phyloP scores from a whole-genome alignment of 257 asterid species.

The Coffea eugenioides region DNA sequence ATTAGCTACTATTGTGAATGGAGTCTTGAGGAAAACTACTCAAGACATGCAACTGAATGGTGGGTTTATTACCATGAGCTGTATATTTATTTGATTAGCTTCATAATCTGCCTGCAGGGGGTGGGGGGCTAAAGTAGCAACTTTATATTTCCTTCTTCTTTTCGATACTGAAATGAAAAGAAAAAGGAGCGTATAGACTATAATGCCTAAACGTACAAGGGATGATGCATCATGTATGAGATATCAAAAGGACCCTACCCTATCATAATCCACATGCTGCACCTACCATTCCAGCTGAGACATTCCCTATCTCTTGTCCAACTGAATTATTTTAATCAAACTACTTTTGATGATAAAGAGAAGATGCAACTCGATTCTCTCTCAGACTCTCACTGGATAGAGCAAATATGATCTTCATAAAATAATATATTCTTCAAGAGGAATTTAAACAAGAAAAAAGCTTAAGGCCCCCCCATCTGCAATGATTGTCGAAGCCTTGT shows the following conservation, averaged over 20 bases:
- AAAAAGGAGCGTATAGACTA: conserved; percentile 8
- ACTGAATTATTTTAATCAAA: conserved; percentile 20
- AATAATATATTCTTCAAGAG: not conserved
- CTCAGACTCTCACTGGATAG: not conserved
- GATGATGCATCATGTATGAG: conserved; percentile 15
- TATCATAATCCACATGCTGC: conserved; percentile 46
- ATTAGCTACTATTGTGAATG: conserved; percentile 49
- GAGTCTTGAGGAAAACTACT: conserved; percentile 52
- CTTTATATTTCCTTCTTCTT: conserved; percentile 9
- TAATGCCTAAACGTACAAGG: not conserved
- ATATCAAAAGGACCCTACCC: conserved; percentile 36
- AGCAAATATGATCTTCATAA: conserved; percentile 8
- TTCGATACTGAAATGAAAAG: not conserved
- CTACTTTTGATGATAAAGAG: not conserved
- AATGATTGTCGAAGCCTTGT: conserved; percentile 5
- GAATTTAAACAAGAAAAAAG: not conserved
- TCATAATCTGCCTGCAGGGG: not conserved
- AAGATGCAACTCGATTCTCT: not conserved
- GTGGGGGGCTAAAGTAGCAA: conserved; percentile 9
- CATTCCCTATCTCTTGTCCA: conserved; percentile 36
- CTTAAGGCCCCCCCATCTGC: conserved; percentile 13
- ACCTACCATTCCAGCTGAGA: conserved; percentile 48
- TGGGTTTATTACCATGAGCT: conserved; percentile 15
- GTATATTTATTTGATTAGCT: conserved; percentile 8
- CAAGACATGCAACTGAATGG: conserved; percentile 48